A percentile compares a stretch with the other conserved stretches of the same genome.
Evolutionary conservation across 2,329 filamentous ascomycete genomes (phyloP).

Genomic region (Aspergillus versicolor): DNA sequence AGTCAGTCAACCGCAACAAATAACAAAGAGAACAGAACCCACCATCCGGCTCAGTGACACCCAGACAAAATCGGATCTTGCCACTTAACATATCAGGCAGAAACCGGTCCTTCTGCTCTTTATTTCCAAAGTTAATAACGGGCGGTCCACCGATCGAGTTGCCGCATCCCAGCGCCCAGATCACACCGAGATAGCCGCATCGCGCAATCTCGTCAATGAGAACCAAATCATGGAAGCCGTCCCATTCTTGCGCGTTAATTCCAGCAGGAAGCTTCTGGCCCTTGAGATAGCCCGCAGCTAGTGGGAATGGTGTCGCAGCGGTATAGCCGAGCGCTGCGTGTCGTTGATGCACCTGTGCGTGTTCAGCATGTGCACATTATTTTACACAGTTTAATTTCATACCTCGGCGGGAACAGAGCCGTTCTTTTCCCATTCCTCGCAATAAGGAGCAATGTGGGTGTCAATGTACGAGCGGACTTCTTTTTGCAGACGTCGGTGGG

Average conservation of each 20-base stretch:
- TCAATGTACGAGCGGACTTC: conserved; percentile 28
- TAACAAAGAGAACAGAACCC: neutral
- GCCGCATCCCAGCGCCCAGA: conserved; percentile 33
- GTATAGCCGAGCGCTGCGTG: conserved; percentile 24
- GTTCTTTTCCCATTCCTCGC: conserved; percentile 27
- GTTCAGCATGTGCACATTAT: neutral
- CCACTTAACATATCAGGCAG: conserved; percentile 58
- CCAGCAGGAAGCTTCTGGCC: conserved; percentile 27
- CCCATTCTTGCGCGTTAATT: conserved; percentile 33
- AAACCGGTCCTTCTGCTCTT: conserved; percentile 44
- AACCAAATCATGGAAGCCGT: conserved; percentile 40
- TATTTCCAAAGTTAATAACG: conserved; percentile 29
- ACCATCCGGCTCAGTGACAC: conserved; percentile 52
- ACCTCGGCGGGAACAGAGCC: conserved; percentile 27
- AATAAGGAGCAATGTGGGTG: conserved; percentile 23
- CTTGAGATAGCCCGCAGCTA: conserved; percentile 17
- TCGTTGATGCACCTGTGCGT: conserved; percentile 14
- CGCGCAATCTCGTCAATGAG: conserved; percentile 40
- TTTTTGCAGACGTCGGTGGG: conserved; percentile 22
- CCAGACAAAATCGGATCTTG: conserved; percentile 59
- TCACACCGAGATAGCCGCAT: conserved; percentile 32
- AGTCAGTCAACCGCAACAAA: neutral
- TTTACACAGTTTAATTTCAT: neutral
- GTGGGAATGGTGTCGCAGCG: conserved; percentile 19
- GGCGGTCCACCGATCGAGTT: conserved; percentile 35